Evolutionary conservation across 2,329 filamentous ascomycete genomes (phyloP).

Genomic region (Claviceps capensis): DNA sequence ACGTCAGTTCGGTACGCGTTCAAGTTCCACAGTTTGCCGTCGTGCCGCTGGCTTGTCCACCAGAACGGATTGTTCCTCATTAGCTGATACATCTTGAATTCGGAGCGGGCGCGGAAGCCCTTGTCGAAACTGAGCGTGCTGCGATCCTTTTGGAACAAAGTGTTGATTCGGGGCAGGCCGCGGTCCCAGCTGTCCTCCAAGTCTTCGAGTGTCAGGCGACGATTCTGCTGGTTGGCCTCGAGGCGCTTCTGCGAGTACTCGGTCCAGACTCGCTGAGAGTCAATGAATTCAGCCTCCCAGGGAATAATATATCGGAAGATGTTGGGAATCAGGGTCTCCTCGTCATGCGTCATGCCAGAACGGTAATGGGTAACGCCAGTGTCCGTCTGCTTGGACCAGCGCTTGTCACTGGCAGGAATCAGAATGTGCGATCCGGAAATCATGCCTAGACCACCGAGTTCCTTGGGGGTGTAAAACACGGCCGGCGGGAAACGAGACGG

Average conservation of each 20-base stretch:
- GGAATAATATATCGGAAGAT: constrained; percentile 99
- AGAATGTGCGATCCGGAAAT: constrained; percentile 97
- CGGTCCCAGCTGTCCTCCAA: constrained; percentile 98
- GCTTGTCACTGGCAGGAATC: constrained; percentile 93
- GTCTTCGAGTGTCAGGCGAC: constrained; percentile 86
- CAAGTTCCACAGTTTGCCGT: constrained; percentile 94
- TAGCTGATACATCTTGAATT: constrained; percentile 96
- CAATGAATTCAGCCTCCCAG: constrained; percentile 98
- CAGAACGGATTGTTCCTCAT: constrained; percentile 99
- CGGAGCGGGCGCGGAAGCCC: constrained; percentile 85
- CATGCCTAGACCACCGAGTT: constrained; percentile 93
- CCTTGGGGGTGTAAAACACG: constrained; percentile 97
- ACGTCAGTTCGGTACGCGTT: constrained; percentile 95
- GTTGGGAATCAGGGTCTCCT: constrained; percentile 94
- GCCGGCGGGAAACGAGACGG: constrained; percentile 95
- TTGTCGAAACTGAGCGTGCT: constrained; percentile 97
- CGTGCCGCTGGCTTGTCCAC: constrained; percentile 97
- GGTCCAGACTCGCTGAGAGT: constrained; percentile 97
- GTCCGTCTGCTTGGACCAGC: constrained; percentile 97
- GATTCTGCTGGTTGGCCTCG: constrained; percentile 94
- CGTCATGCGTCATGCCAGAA: constrained; percentile 94
- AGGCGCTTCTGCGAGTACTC: constrained; percentile 97
- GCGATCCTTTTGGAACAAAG: constrained; percentile 94
- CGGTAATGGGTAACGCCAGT: constrained; percentile 94
- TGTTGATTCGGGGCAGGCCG: constrained; percentile 94